Evolutionary conservation across 306 rosid genomes (phyloP), one percentile per base, ranked within the genome.

Genomic region (Trichosanthes truncata): DNA sequence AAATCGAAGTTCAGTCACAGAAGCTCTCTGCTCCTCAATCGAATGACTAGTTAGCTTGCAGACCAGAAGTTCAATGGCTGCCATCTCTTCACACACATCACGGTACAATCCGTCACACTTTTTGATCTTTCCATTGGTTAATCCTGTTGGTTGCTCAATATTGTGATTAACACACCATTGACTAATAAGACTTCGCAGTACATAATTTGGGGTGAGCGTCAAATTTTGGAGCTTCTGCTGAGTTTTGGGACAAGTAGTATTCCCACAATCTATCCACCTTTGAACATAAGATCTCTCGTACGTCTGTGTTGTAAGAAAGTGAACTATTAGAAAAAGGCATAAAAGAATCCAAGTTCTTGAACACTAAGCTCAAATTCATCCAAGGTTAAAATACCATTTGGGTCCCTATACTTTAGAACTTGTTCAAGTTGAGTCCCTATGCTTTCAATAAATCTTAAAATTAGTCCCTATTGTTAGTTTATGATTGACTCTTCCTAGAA

Each of bases 211-310:
- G 48, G 97, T 95, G 20, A 95, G 94, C 31, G 91, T 89, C 87
- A 87, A 82, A 82, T 93, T 83, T 79, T 93, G 89, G 36, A 95
- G 97, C 89, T 93, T 95, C 87, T 89, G 97, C 90, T 91, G 99
- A 61, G 99, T 95, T 90, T 95, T 95, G 3, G 99, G 99, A 74
- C 99, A 95, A 6, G 97, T 90, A 75, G 85, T 51, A 75, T 95
- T 93, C 62, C 97, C 99, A 67, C 94, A 88, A 82, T 95, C 99
- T 81, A 95, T 84, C 99, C 99, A 95, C 84, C 99, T 90, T 85
- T 95, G 99, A 72, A 95, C 90, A 84, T 86, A 95, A 62, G 96
- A 90, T 86, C 99, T 90, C 87, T 95, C 99, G 7, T 95, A 95
- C 17, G 99, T 95, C 99, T 95, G 84, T 85, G 78, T 29, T 67